phyloP scores from a whole-genome alignment of 345 rosid genomes.

The Adansonia digitata region DNA sequence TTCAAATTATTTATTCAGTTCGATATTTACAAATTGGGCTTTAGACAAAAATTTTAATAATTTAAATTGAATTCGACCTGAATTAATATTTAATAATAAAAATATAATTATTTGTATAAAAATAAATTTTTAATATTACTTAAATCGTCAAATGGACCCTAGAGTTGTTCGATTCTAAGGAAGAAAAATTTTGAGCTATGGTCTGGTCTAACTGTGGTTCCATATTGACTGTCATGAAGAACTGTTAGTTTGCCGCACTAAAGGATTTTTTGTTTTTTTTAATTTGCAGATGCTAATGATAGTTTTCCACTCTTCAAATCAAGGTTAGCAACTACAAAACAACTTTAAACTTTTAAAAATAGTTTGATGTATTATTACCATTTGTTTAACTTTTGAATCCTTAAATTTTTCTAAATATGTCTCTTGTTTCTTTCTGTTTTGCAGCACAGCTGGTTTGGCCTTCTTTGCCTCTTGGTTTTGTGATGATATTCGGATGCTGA shows the following conservation, averaged over 20 bases:
- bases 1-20: too few species aligned
- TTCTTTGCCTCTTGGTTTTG: conserved; percentile 23
- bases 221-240: not conserved
- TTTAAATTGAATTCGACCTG: too few species aligned
- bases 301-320: conserved; percentile 43
- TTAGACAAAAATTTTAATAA: too few species aligned
- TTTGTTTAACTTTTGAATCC: not conserved
- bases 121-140: too few species aligned
- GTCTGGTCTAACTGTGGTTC: too few species aligned
- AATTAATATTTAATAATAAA: too few species aligned
- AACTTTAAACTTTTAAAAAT: not conserved
- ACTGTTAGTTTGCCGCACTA: conserved; percentile 4
- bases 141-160: too few species aligned
- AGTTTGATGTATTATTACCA: not conserved
- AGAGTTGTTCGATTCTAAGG: too few species aligned
- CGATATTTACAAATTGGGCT: too few species aligned
- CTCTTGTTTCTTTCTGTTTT: conserved; percentile 27
- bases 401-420: not conserved
- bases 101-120: too few species aligned
- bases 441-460: conserved; percentile 59
- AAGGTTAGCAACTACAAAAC: conserved; percentile 42
- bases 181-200: too few species aligned
- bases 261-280: conserved; percentile 9
- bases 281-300: conserved; percentile 50
- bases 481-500: conserved; percentile 17